Percentiles rank a stretch among this genome's conserved stretches.
Evolutionary conservation across 176 grass and related monocot genomes (phyloP).

Genomic region (Coix lacrymajobi): DNA sequence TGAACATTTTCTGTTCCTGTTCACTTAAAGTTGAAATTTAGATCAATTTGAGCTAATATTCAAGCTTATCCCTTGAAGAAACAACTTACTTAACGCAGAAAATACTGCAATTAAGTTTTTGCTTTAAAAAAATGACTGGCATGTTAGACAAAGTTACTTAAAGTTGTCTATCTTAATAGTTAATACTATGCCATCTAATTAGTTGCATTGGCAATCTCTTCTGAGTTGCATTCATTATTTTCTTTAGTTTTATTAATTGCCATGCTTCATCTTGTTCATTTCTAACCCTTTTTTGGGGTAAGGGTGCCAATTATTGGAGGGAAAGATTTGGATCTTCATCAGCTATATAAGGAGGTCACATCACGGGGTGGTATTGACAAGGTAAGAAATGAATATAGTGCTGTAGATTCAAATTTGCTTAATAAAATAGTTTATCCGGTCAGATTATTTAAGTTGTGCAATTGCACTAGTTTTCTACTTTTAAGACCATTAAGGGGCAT

Average conservation of each 20-base stretch:
- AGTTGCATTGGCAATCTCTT: constrained; percentile 1
- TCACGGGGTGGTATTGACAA: constrained; percentile 94
- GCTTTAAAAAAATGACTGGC: not conserved
- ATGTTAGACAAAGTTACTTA: not conserved
- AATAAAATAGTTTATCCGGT: constrained; percentile 15
- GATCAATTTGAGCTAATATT: not conserved
- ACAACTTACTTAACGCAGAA: not conserved
- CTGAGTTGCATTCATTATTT: not conserved
- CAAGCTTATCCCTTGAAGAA: not conserved
- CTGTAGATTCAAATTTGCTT: constrained; percentile 16
- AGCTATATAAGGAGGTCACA: constrained; percentile 79
- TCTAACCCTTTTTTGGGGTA: constrained; percentile 9
- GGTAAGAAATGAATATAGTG: constrained; percentile 39
- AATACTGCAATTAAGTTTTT: not conserved
- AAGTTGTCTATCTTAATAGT: not conserved
- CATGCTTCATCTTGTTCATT: constrained; percentile 1
- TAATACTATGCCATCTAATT: not conserved
- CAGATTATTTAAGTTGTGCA: not conserved
- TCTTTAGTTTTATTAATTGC: not conserved
- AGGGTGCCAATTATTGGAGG: constrained; percentile 97
- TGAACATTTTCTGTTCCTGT: not conserved
- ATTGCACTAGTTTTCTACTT: not conserved
- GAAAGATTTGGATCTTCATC: constrained; percentile 94
- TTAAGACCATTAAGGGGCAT: not conserved
- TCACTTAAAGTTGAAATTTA: not conserved